Conservation (phyloP, 192 early-diverging fungal genomes). For the Coemansia sp. region DNA sequence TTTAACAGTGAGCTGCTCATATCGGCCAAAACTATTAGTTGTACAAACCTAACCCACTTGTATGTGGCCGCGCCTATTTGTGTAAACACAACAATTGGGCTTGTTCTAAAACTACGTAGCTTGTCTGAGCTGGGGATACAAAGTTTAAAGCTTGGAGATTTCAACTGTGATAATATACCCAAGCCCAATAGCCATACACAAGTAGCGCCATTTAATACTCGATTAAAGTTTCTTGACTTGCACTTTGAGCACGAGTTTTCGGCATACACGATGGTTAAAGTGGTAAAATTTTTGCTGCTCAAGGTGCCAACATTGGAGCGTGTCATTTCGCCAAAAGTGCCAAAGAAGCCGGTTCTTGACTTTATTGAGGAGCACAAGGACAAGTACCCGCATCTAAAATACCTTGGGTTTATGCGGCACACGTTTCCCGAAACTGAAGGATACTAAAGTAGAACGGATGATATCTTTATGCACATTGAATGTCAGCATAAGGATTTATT, state of each 20-base stretch:
- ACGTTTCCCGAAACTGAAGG: not conserved
- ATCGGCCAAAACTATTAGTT: not conserved
- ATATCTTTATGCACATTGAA: no score
- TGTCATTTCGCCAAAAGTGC: not conserved
- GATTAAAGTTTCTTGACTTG: not conserved
- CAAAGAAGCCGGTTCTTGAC: not conserved
- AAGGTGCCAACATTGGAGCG: not conserved
- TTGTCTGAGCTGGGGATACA: not conserved
- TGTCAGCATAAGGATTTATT: no score
- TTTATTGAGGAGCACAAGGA: not conserved
- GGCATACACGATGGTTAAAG: not conserved
- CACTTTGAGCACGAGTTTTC: not conserved
- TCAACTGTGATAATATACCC: not conserved
- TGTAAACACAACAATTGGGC: not conserved
- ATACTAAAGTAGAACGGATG: not conserved
- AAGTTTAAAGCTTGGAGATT: not conserved
- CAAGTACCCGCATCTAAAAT: not conserved
- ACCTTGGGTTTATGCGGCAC: not conserved
- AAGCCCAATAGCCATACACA: not conserved
- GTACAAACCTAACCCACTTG: not conserved
- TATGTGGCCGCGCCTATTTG: not conserved
- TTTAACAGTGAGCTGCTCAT: not conserved
- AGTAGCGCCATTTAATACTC: not conserved
- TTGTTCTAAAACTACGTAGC: not conserved
- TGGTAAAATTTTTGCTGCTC: not conserved